These are phyloP conservation scores for Forsythia suspensa DNA, from an alignment of 257 asterid species.

Conservation along the genomic window DNA sequence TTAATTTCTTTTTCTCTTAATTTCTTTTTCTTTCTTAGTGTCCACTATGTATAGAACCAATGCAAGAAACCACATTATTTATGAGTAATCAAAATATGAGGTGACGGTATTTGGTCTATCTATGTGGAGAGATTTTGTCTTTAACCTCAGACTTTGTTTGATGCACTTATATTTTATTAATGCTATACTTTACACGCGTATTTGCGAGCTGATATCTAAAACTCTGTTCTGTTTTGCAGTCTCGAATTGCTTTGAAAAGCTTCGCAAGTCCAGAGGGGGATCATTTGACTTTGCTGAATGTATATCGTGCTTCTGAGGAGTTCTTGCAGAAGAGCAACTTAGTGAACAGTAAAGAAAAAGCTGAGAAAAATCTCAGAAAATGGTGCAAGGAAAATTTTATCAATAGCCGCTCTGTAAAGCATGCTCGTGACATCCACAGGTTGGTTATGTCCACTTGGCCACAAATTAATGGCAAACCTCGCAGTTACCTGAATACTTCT, in stretches of 20 bases:
- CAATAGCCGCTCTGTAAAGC: constrained; percentile 84
- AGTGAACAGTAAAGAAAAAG: constrained; percentile 52
- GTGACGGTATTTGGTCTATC: no score
- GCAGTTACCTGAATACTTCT: neutral
- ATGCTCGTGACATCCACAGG: constrained; percentile 97
- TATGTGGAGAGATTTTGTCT: neutral
- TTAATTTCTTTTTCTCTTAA: neutral
- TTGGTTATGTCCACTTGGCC: constrained; percentile 24
- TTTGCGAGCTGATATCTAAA: constrained; percentile 28
- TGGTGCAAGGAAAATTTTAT: constrained; percentile 96
- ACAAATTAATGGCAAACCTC: neutral
- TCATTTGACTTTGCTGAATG: constrained; percentile 83
- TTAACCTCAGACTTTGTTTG: neutral
- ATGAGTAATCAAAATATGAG: no score
- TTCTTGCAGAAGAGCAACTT: constrained; percentile 63
- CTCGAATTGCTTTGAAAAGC: constrained; percentile 71
- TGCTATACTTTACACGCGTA: neutral
- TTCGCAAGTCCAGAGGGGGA: constrained; percentile 90
- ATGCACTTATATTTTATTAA: neutral
- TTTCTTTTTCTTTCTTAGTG: neutral
- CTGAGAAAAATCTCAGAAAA: constrained; percentile 79
- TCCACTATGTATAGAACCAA: no score
- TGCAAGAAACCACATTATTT: no score
- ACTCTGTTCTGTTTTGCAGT: constrained; percentile 40
- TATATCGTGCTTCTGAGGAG: constrained; percentile 72